These are phyloP conservation scores for Trichosporon sp. DNA, from an alignment of 1,284 basidiomycete species.

Conservation along the genomic window DNA sequence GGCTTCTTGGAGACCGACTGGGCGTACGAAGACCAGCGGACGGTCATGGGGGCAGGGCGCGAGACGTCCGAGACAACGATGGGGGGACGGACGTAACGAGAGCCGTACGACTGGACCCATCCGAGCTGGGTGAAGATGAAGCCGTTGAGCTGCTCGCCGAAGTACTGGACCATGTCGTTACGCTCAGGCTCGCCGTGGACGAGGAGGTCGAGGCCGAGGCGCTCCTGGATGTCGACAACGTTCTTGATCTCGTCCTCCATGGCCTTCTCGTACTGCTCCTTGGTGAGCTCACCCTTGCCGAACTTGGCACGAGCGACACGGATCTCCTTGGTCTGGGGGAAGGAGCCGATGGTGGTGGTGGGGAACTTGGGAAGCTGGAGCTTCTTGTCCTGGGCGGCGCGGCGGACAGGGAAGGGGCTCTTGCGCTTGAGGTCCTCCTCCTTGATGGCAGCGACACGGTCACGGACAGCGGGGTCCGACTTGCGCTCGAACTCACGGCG, in stretches of 20 bases:
- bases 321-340: conserved; percentile 99
- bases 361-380: conserved; percentile 95
- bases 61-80: conserved; percentile 98
- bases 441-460: conserved; percentile 89
- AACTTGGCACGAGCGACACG: conserved; percentile 91
- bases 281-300: conserved; percentile 83
- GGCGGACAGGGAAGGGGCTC: conserved; percentile 80
- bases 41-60: conserved; percentile 89
- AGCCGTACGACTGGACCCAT: conserved; percentile 91
- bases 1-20: conserved; percentile 90
- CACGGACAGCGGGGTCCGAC: conserved; percentile 92
- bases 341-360: conserved; percentile 97
- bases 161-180: conserved; percentile 99
- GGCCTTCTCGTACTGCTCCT: conserved; percentile 91
- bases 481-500: conserved; percentile 93
- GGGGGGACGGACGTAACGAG: conserved; percentile 94
- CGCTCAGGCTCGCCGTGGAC: conserved; percentile 99
- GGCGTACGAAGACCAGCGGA: conserved; percentile 94
- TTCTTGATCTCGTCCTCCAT: conserved; percentile 96
- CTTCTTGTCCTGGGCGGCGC: conserved; percentile 82
- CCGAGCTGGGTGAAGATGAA: conserved; percentile 85
- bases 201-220: conserved; percentile 89
- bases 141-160: conserved; percentile 91
- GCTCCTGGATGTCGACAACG: conserved; percentile 96
- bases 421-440: conserved; percentile 83